Evolutionary conservation across 2,329 filamentous ascomycete species (phyloP).

Genomic region (Lomentospora prolificans): DNA sequence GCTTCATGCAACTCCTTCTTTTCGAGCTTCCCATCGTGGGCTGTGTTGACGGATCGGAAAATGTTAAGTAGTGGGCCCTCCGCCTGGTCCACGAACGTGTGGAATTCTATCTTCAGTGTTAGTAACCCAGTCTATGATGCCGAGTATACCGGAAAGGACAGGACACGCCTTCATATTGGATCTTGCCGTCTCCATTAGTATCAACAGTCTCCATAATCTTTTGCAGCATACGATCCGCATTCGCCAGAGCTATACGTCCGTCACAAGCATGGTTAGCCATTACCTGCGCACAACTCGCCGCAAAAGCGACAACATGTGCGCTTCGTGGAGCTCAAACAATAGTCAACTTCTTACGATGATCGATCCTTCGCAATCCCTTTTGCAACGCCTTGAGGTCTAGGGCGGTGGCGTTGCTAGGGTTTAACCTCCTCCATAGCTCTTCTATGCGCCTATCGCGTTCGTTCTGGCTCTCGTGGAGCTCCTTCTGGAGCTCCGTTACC

Average conservation of each 20-base stretch:
- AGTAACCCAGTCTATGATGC: not conserved
- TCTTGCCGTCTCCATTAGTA: slow-evolving; percentile 76
- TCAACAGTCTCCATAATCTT: slow-evolving; percentile 78
- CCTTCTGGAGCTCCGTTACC: slow-evolving; percentile 44
- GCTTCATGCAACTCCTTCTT: slow-evolving; percentile 73
- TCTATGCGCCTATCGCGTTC: slow-evolving; percentile 74
- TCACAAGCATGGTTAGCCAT: not conserved
- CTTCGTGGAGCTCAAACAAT: not conserved
- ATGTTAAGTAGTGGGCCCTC: slow-evolving; percentile 74
- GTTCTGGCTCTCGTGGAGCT: slow-evolving; percentile 67
- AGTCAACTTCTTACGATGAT: slow-evolving; percentile 60
- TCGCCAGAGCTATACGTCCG: slow-evolving; percentile 56
- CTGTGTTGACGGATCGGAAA: slow-evolving; percentile 78
- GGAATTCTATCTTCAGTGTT: slow-evolving; percentile 58
- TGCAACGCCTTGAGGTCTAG: slow-evolving; percentile 78
- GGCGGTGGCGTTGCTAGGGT: slow-evolving; percentile 65
- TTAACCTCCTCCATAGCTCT: slow-evolving; percentile 74
- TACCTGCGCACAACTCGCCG: not conserved
- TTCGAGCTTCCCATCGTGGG: slow-evolving; percentile 78
- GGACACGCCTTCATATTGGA: slow-evolving; percentile 74
- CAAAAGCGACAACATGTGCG: not conserved
- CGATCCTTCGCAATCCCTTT: slow-evolving; percentile 75
- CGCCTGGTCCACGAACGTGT: slow-evolving; percentile 74
- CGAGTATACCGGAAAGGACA: not conserved
- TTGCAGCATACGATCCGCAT: slow-evolving; percentile 76